Conservation (phyloP, 768 basidiomycete genomes). For the Serendipita indica region DNA sequence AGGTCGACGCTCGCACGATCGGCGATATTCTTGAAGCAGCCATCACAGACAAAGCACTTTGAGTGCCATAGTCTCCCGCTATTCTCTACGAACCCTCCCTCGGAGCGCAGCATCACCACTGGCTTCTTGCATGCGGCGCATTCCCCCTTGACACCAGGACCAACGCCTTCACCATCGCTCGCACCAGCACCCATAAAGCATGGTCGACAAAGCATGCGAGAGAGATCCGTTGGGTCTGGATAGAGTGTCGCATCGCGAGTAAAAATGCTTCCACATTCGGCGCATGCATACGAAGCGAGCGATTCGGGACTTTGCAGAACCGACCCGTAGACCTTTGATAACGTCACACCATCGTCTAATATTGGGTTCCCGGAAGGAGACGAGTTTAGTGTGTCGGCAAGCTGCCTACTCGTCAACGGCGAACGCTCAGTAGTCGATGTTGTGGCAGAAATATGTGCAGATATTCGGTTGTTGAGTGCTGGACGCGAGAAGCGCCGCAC, state of each 20-base stretch:
- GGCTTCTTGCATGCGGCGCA: constrained; percentile 55
- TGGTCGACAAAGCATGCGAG: constrained; percentile 53
- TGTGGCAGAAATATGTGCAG: constrained; percentile 42
- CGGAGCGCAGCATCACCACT: constrained; percentile 58
- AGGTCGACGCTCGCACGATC: constrained; percentile 68
- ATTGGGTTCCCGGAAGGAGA: constrained; percentile 45
- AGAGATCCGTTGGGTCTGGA: constrained; percentile 34
- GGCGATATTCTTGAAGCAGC: constrained; percentile 59
- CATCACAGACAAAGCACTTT: constrained; percentile 60
- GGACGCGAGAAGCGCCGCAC: constrained; percentile 25
- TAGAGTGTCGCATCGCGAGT: constrained; percentile 77
- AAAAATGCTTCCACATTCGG: constrained; percentile 46
- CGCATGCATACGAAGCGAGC: constrained; percentile 54
- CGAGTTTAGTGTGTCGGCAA: constrained; percentile 26
- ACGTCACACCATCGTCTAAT: constrained; percentile 39
- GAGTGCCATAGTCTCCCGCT: constrained; percentile 67
- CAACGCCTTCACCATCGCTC: no score
- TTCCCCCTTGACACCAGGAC: constrained; percentile 60
- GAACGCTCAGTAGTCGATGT: constrained; percentile 39
- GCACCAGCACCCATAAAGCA: constrained; percentile 64
- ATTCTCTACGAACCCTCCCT: constrained; percentile 65
- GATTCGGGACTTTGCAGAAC: constrained; percentile 66
- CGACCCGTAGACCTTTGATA: constrained; percentile 74
- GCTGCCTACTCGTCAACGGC: constrained; percentile 39
- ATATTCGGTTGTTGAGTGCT: constrained; percentile 24